A percentile compares a stretch with the other conserved stretches of the same genome.
Evolutionary conservation across 306 rosid genomes (phyloP).

Genomic region (Gastrolobium bilobum): DNA sequence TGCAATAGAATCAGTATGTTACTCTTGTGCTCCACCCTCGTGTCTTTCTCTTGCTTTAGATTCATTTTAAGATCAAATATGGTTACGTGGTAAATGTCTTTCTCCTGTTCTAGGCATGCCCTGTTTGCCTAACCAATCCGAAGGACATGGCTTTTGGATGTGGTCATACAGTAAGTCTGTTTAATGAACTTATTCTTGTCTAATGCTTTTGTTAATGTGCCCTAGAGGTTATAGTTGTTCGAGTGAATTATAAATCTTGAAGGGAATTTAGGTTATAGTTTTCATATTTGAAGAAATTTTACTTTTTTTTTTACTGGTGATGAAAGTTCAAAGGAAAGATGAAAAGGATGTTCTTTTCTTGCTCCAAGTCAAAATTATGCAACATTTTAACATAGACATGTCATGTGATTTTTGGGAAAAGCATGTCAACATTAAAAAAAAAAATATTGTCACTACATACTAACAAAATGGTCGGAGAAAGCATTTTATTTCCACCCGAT

Average conservation of each 20-base stretch:
- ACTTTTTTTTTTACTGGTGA: background rate
- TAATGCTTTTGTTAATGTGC: background rate
- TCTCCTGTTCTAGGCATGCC: slow-evolving; percentile 71
- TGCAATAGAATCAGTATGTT: slow-evolving; percentile 65
- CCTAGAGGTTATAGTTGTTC: background rate
- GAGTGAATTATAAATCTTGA: background rate
- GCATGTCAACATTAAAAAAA: background rate
- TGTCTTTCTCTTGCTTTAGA: slow-evolving; percentile 32
- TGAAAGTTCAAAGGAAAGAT: slow-evolving; percentile 2
- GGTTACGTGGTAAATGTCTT: slow-evolving; percentile 33
- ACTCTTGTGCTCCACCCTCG: background rate
- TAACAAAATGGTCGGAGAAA: background rate
- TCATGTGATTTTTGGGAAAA: background rate
- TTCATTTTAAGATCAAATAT: slow-evolving; percentile 37
- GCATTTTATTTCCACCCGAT: background rate
- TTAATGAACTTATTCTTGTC: slow-evolving; percentile 22
- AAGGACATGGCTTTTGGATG: slow-evolving; percentile 97
- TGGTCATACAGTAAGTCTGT: slow-evolving; percentile 80
- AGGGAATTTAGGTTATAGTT: background rate
- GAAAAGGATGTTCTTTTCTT: background rate
- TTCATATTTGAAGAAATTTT: slow-evolving; percentile 1
- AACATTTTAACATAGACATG: background rate
- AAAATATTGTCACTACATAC: background rate
- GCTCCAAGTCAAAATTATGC: slow-evolving; percentile 3
- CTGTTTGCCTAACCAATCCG: slow-evolving; percentile 82